Evolutionary conservation across 1,139 yeast species (phyloP), one percentile per base, ranked within the genome.

Genomic region (Yamadazyma conglobata): DNA sequence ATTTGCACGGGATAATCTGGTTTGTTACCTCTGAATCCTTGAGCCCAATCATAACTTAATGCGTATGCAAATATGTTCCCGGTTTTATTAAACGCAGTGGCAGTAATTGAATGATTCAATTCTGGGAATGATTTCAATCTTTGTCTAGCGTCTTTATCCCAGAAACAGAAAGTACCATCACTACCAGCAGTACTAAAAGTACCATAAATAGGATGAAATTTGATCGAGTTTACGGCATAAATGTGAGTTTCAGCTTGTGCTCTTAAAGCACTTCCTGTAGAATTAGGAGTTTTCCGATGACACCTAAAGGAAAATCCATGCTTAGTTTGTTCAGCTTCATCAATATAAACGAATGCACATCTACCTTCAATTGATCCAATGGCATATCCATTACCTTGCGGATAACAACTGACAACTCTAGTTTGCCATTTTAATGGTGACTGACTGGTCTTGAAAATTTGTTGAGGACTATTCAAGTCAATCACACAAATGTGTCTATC

Each of bases 381-480:
- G 1, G 96, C 96, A 56, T 75, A 93, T 6, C 97, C 96, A 48
- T 85, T 83, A 8, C 95, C 97, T 42, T 79, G 80, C 6, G 89
- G 89, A 54, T 82, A 86, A 54, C 98, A 91, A 11, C 85, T 65
- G 3, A 93, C 70, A 3, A 81, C 66, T 40, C 96, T 70, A 0
- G 96, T 88, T 61, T 89, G 97, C 78, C 83, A 83, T 60, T 88
- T 88, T 48, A 91, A 70, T 7, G 96, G 95, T n/a, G 95, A 81
- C 53, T 70, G 68, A 21, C 72, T 54, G 28, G 77, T 77, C 52
- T 85, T 85, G 62, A 85, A 89, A 32, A 89, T 82, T 35, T 74
- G 75, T 37, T 83, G 86, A 2, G 99, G 98, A 46, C 82, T 84
- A 43, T 78, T 77, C 49, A 91, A 64, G 55, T 93, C 87, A 41